A percentile compares a stretch with the other conserved stretches of the same genome.
Evolutionary conservation across 2,329 filamentous ascomycete species (phyloP).

Genomic region (Calonectria pteridis): DNA sequence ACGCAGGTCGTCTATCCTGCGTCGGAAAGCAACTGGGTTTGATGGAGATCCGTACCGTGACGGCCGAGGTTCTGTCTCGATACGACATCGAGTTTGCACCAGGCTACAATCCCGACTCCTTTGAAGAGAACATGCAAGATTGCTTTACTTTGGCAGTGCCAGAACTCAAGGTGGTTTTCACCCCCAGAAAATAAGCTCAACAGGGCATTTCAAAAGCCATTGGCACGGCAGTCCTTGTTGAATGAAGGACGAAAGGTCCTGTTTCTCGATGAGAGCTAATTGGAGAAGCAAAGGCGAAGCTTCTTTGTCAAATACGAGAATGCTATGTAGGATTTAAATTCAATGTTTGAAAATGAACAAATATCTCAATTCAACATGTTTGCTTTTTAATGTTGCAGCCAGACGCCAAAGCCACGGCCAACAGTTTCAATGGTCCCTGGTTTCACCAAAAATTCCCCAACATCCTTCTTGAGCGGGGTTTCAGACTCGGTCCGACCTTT

Average conservation of each 20-base stretch:
- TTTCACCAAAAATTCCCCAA: background rate
- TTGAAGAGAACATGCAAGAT: background rate
- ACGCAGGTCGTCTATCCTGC: conserved; percentile 48
- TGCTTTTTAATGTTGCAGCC: background rate
- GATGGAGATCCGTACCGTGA: conserved; percentile 42
- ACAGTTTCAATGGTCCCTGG: background rate
- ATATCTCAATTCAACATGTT: background rate
- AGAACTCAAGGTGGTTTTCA: background rate
- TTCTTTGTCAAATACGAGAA: background rate
- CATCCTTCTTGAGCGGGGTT: background rate
- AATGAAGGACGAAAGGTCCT: background rate
- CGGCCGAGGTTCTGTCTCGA: background rate
- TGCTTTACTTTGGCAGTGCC: conserved; percentile 3
- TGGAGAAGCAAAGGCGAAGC: background rate
- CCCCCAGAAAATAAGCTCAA: background rate
- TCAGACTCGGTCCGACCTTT: background rate
- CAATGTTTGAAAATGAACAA: background rate
- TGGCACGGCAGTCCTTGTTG: background rate
- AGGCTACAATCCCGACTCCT: background rate
- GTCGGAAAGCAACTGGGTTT: conserved; percentile 53
- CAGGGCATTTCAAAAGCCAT: no score
- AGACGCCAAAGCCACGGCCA: background rate
- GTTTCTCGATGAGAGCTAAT: background rate
- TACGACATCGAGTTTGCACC: background rate
- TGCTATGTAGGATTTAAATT: background rate